Evolutionary conservation across 2,329 filamentous ascomycete species (phyloP), one percentile per base, ranked within the genome.

Genomic region (Cercospora berteroae): DNA sequence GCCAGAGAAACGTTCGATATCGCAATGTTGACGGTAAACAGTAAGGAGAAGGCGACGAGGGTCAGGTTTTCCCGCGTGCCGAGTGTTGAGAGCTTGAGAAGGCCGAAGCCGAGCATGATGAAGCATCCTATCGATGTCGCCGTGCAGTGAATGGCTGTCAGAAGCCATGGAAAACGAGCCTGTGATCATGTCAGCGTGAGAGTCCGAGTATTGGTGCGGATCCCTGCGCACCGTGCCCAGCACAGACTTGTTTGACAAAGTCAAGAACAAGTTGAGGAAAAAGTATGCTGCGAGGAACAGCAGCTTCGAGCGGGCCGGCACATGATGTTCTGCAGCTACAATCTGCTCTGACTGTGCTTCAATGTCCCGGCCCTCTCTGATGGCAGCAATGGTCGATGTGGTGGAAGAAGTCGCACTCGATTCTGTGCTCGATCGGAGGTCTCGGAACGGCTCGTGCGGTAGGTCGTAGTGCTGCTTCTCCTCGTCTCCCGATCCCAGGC

Each of bases 11-110:
- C 81, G 77, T 88, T 88, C n/a, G 85, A 87, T 56, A 88, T 84
- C 66, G 87, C 87, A 71, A 89, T 88, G 77, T 89, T 89, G 75
- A 86, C 81, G 16, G 87, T 88, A 77, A 88, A 89, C 7, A 89
- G 81, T 48, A 84, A 80, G 39, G 87, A 88, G 76, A 89, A 89
- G 57, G 84, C 81, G 33, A 87, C 77, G 48, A 88, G 81, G n/a
- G 83, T 81, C 50, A 86, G 75, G 75, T 87, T 83, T 74, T 88
- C 86, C 31, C 81, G 82, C 31, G 80, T 80, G 3, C 81, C 82
- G 44, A 89, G 79, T 65, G 81, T 81, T 10, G 85, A 84, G 62
- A 86, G 79, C 72, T 82, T 82, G 74, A 88, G 85, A 63, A 84
- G 80, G 61, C 85, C 85, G 65, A 81, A 75, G 66, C 83, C 79